Percentiles rank a stretch among this genome's conserved stretches.
Evolutionary conservation across 2,329 filamentous ascomycete genomes (phyloP).

Genomic region (Phialemonium atrogriseum): DNA sequence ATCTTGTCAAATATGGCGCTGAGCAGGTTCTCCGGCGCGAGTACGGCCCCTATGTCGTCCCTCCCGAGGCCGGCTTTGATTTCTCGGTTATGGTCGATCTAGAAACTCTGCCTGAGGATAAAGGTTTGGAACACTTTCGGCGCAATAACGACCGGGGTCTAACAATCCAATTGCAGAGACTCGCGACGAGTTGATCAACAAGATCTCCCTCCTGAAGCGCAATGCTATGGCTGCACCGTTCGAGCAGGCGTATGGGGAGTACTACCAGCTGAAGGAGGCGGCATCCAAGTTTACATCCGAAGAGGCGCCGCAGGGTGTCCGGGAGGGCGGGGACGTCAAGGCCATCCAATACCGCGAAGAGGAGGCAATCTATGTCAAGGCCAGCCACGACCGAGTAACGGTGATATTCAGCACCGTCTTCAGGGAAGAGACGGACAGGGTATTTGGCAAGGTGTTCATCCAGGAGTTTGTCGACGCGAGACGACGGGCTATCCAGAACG

Average conservation of each 20-base stretch:
- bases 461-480: slow-evolving; percentile 98
- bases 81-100: slow-evolving; percentile 90
- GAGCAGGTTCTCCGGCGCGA: slow-evolving; percentile 86
- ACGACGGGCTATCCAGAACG: slow-evolving; percentile 92
- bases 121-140: slow-evolving; percentile 42
- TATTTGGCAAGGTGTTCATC: slow-evolving; percentile 97
- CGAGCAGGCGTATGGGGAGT: slow-evolving; percentile 91
- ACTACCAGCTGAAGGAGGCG: slow-evolving; percentile 77
- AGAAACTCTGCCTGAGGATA: slow-evolving; percentile 73
- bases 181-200: slow-evolving; percentile 75
- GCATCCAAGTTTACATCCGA: slow-evolving; percentile 90
- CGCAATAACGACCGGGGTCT: slow-evolving; percentile 1
- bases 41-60: slow-evolving; percentile 85
- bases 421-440: slow-evolving; percentile 91
- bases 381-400: slow-evolving; percentile 92
- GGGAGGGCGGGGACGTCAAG: slow-evolving; percentile 87
- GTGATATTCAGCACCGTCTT: slow-evolving; percentile 99
- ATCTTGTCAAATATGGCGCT: slow-evolving; percentile 88
- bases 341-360: slow-evolving; percentile 97
- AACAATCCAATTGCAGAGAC: slow-evolving; percentile 47
- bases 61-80: slow-evolving; percentile 85
- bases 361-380: slow-evolving; percentile 98
- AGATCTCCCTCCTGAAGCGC: slow-evolving; percentile 87
- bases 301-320: slow-evolving; percentile 82
- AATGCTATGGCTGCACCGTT: slow-evolving; percentile 99